phyloP scores from a whole-genome alignment of 1,284 basidiomycete species.

The Agaricales sp. region DNA sequence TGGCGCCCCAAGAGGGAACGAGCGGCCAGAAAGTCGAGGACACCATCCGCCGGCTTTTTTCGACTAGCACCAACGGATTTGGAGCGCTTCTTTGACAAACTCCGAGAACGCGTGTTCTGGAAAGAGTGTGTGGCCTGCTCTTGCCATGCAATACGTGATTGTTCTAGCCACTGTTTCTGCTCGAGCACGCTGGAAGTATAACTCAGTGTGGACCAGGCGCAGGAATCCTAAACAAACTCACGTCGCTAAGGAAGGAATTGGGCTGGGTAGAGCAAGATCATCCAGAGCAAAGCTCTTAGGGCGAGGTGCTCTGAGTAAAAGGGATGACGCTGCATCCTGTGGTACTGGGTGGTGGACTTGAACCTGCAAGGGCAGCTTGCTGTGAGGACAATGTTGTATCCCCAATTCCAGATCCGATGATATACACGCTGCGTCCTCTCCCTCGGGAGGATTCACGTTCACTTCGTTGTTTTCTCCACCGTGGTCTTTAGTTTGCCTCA shows the following conservation, averaged over 20 bases:
- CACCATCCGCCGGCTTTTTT: constrained; percentile 13
- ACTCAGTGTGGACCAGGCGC: too few species aligned
- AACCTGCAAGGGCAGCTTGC: too few species aligned
- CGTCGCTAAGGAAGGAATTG: constrained; percentile 50
- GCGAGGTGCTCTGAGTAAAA: constrained; percentile 17
- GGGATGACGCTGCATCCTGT: constrained; percentile 9
- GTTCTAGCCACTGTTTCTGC: constrained; percentile 46
- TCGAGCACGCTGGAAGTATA: constrained; percentile 43
- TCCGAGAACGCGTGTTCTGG: constrained; percentile 51
- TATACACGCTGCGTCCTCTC: too few species aligned
- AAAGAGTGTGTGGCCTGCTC: constrained; percentile 49
- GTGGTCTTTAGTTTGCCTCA: constrained; percentile 6
- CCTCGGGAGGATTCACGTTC: too few species aligned
- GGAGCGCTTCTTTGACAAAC: constrained; percentile 48
- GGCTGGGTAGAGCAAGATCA: constrained; percentile 47
- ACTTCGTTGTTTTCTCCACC: too few species aligned
- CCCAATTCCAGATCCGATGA: too few species aligned
- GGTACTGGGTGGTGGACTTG: too few species aligned
- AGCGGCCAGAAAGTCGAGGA: constrained; percentile 48
- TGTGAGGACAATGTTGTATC: too few species aligned
- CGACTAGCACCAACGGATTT: constrained; percentile 32
- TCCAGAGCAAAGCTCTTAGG: constrained; percentile 46
- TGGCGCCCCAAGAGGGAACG: constrained; percentile 56
- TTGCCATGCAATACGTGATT: constrained; percentile 58
- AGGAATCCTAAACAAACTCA: constrained; percentile 25